Evolutionary conservation across 1,284 basidiomycete genomes (phyloP), one percentile per base, ranked within the genome.

Genomic region (Sparassis latifolia): DNA sequence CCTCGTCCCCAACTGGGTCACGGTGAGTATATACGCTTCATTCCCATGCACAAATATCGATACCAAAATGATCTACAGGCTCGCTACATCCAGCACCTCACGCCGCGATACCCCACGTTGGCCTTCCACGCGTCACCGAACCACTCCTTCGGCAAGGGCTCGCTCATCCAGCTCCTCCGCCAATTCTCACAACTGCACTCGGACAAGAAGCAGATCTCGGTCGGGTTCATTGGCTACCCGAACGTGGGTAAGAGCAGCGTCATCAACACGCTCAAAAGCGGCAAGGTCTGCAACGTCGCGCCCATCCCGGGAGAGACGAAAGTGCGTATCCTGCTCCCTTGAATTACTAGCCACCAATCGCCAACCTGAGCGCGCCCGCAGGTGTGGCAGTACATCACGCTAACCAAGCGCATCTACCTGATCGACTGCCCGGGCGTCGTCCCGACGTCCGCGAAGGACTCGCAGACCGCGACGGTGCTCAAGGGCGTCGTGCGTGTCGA

Each of bases 341-440:
- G 47, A 20, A 12, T 32, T 44, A 10, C 33, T 51, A 42, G 51
- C 51, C 58, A 44, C 30, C 29, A 45, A 20, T 1, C 20, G 1
- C 20, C 1, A 20, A 20, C 20, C 20, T 1, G 1, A 1, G 20
- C 20, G 20, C 20, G 20, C 20, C 42, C 32, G 30, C 50, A 88
- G 86, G 93, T 99, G 58, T 99, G 97, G 97, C 96, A 99, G 80
- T 99, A 99, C 72, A 97, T 99, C 70, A 92, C 93, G 30, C 77
- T 99, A 48, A 98, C 96, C 62, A 84, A 89, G 54, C 83, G 92
- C 55, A 99, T 99, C 68, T 99, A 98, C 76, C 86, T 99, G 58
- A 97, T 99, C 73, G 97, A 99, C 74, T 99, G 96, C 67, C 96
- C 96, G 32, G 96, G 97, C 54, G 93, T 99, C 66, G 97, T 99